Percentiles rank a stretch among this genome's conserved stretches.
Evolutionary conservation across 495 filamentous ascomycete genomes (phyloP).

Genomic region (Neurospora sp.): DNA sequence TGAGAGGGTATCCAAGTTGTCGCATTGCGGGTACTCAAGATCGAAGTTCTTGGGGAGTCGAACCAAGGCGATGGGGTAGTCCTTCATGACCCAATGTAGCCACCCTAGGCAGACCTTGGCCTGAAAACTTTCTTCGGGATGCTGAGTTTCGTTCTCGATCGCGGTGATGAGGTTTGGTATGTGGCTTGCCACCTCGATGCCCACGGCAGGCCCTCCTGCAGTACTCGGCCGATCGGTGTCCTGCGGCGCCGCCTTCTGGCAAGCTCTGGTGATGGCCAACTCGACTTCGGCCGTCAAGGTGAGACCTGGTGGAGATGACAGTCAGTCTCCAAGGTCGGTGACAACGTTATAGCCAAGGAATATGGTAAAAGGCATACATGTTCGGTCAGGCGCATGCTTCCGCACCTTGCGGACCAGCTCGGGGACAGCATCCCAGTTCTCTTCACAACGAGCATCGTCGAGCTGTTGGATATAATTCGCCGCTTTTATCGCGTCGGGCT

Average conservation of each 20-base stretch:
- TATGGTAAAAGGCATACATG: constrained; percentile 48
- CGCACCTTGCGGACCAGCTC: constrained; percentile 84
- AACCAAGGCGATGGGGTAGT: constrained; percentile 50
- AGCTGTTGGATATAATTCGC: constrained; percentile 68
- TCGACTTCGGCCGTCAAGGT: constrained; percentile 67
- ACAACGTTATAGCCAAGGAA: constrained; percentile 2
- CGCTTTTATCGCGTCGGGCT: constrained; percentile 55
- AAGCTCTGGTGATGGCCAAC: constrained; percentile 46
- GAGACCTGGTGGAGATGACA: constrained; percentile 44
- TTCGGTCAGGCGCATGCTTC: constrained; percentile 82
- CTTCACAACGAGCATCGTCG: constrained; percentile 77
- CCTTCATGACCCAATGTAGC: constrained; percentile 67
- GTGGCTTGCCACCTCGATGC: constrained; percentile 36
- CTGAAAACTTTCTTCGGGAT: constrained; percentile 64
- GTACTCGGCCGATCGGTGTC: constrained; percentile 29
- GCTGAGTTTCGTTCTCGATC: constrained; percentile 49
- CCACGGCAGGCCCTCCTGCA: constrained; percentile 5
- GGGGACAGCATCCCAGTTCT: constrained; percentile 79
- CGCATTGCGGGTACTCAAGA: constrained; percentile 37
- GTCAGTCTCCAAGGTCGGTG: background rate
- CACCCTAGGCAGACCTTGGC: constrained; percentile 72
- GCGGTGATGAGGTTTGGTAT: constrained; percentile 57
- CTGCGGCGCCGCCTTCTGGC: constrained; percentile 33
- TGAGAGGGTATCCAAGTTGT: constrained; percentile 38
- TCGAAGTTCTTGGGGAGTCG: constrained; percentile 55